These are phyloP conservation scores for Maudiozyma serrabonitensis DNA, from an alignment of 805 yeast genomes.

Conservation along the genomic window DNA sequence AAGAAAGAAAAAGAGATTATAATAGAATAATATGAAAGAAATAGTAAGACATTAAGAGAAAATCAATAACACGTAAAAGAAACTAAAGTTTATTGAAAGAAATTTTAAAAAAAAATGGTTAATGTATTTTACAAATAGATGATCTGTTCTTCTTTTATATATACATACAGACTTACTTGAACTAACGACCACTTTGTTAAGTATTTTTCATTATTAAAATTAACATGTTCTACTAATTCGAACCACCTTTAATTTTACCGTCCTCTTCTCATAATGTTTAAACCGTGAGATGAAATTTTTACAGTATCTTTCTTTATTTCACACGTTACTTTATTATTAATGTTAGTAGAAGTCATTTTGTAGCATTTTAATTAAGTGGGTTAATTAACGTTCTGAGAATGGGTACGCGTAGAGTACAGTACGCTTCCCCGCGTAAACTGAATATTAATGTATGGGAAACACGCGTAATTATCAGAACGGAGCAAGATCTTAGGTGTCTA, in stretches of 20 bases:
- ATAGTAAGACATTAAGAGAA: background rate
- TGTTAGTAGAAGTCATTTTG: no score
- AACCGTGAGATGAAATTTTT: no score
- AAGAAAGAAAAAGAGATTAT: background rate
- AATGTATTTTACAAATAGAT: background rate
- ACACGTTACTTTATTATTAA: no score
- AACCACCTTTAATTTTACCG: no score
- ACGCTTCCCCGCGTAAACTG: background rate
- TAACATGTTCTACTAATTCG: no score
- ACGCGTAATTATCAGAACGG: background rate
- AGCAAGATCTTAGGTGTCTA: no score
- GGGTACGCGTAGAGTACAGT: background rate
- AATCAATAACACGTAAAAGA: no score
- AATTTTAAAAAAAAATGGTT: background rate
- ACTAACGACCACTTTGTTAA: no score
- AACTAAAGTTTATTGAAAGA: background rate
- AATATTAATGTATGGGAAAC: background rate
- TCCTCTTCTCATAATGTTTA: no score
- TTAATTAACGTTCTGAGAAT: background rate
- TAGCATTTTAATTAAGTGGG: background rate
- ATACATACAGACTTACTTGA: background rate
- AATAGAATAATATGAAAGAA: background rate
- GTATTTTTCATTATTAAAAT: no score
- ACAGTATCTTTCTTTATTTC: no score
- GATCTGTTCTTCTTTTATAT: background rate